A percentile compares a stretch with the other conserved stretches of the same genome.
These are phyloP conservation scores for Daedalea quercina DNA, from an alignment of 768 basidiomycete species.

Conservation along the genomic window DNA sequence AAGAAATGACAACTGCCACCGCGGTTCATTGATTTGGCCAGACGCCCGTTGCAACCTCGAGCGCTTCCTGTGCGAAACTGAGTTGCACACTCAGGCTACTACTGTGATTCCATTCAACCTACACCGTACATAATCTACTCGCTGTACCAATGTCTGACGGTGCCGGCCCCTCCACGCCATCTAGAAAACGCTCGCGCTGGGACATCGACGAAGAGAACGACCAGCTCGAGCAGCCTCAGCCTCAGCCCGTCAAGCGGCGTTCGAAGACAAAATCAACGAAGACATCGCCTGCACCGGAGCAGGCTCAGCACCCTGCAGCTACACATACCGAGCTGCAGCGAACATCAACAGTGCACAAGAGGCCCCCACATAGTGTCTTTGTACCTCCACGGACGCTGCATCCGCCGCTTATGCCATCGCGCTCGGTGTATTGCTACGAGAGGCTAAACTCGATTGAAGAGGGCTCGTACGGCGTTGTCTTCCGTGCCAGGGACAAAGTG, in stretches of 20 bases:
- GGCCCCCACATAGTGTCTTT: slow-evolving; percentile 50
- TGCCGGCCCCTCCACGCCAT: slow-evolving; percentile 43
- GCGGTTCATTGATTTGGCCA: too few relatives aligned
- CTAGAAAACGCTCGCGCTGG: slow-evolving; percentile 78
- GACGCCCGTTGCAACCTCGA: too few relatives aligned
- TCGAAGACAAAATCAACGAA: slow-evolving; percentile 36
- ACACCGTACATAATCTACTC: too few relatives aligned
- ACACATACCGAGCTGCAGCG: slow-evolving; percentile 13
- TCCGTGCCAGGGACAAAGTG: slow-evolving; percentile 90
- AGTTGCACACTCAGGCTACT: too few relatives aligned
- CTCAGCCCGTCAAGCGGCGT: slow-evolving; percentile 48
- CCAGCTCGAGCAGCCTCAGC: slow-evolving; percentile 29
- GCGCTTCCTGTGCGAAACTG: too few relatives aligned
- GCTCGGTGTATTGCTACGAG: slow-evolving; percentile 93
- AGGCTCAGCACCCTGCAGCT: slow-evolving; percentile 12
- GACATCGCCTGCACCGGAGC: slow-evolving; percentile 17
- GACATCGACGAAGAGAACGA: slow-evolving; percentile 40
- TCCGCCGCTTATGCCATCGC: slow-evolving; percentile 77
- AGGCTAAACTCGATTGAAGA: slow-evolving; percentile 97
- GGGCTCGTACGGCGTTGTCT: slow-evolving; percentile 96
- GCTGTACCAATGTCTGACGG: slow-evolving; percentile 14
- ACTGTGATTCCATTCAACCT: not conserved
- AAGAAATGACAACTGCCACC: too few relatives aligned
- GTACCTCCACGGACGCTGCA: slow-evolving; percentile 73
- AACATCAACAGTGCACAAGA: slow-evolving; percentile 11